Base-by-base conservation (phyloP, 2,329 filamentous ascomycete genomes). In the Scedosporium boydii region DNA sequence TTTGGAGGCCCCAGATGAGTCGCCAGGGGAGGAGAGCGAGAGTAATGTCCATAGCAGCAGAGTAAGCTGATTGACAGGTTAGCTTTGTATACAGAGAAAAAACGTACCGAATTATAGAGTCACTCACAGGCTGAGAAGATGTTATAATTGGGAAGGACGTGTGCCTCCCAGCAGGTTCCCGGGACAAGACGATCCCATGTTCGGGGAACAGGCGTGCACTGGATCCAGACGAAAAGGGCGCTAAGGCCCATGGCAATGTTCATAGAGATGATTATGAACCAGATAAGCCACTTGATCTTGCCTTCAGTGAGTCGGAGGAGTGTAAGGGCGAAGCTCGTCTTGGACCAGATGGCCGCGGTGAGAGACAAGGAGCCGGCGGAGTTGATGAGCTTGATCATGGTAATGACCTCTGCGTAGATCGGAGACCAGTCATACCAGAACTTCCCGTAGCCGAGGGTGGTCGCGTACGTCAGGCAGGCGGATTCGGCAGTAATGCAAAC, bases 11-110 rank as follows among this genome's bases (percentile, higher is more conserved):
- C 75, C 73, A 75, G 53, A 78, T 72, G 7, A 78, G 72, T 23
- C 69, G 72, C 76, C 74, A 77, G 0, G 76, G 77, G 3, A 78
- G 63, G 1, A 76, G 41, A 0, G 76, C 76, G 6, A 79, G 67
- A 2, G 74, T 62, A 12, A 78, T 71, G n/a, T 78, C 76, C 68
- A 75, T 73, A 1, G 66, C 64, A 0, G 71, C 74, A 2, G 74
- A 75, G 60, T 74, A 75, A 0, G 67, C 70, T 66, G 63, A 46
- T 34, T 62, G 60, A 61, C 63, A 65, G 9, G 53, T 64, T 27
- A 64, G 63, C 14, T 27, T n/a, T 23, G 10, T 23, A 29, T 23
- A 23, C 23, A 23, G 23, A 23, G 3, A 23, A 23, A 23, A 23
- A 23, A 23, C 4, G 12, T 3, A n/a, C n/a, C 26, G 9, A 6